These are phyloP conservation scores for Rhododendron kiyosumense DNA, from an alignment of 148 eudicot species.

Conservation along the genomic window DNA sequence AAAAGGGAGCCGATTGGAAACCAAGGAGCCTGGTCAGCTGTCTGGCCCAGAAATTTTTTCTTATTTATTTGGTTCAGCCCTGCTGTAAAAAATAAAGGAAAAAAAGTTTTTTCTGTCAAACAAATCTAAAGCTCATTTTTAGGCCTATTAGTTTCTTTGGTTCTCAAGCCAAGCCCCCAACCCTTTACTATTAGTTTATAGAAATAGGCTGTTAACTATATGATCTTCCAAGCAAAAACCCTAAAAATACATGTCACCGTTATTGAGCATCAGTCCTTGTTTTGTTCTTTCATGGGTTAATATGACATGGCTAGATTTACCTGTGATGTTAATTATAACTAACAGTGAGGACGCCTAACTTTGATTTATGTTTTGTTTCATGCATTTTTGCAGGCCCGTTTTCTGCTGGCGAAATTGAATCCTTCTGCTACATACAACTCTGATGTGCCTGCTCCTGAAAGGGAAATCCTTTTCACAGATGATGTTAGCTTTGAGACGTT, in stretches of 20 bases:
- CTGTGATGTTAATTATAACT: neutral
- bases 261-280: neutral
- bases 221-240: neutral
- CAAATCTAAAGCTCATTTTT: neutral
- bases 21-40: neutral
- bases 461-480: constrained; percentile 86
- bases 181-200: neutral
- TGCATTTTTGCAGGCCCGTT: constrained; percentile 71
- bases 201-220: neutral
- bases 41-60: neutral
- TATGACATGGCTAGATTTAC: neutral
- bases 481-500: constrained; percentile 94
- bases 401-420: constrained; percentile 89
- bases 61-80: neutral
- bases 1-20: neutral
- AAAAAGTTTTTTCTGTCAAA: too few relatives aligned
- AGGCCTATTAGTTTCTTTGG: neutral
- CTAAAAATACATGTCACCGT: neutral
- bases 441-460: constrained; percentile 65
- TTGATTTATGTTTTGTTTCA: neutral
- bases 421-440: constrained; percentile 93
- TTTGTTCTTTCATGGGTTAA: neutral
- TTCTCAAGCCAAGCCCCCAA: neutral
- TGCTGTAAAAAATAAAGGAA: neutral
- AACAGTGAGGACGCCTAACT: neutral